phyloP scores from a whole-genome alignment of 2,329 filamentous ascomycete genomes.

The Curvularia eragrostidis region DNA sequence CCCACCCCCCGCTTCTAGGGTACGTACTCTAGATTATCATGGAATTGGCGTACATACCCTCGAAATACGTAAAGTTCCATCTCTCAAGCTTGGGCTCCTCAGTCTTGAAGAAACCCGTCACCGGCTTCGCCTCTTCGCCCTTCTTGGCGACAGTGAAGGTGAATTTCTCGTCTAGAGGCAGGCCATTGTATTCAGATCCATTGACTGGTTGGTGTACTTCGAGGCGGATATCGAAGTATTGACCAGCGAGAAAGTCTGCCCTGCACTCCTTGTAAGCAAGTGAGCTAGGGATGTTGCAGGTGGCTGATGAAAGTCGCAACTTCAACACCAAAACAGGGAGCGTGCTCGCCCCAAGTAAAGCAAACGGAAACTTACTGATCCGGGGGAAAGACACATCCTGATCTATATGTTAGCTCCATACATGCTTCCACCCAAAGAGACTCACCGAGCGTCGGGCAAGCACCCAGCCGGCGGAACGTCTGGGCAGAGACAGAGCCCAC shows the following conservation, averaged over 20 bases:
- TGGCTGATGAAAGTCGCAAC: not conserved
- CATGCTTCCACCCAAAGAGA: not conserved
- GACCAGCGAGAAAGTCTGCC: conserved; percentile 82
- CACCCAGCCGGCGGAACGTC: conserved; percentile 63
- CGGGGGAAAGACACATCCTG: conserved; percentile 62
- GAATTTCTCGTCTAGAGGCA: conserved; percentile 76
- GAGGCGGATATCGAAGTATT: conserved; percentile 83
- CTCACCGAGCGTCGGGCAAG: conserved; percentile 62
- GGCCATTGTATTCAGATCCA: conserved; percentile 76
- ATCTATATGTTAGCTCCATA: conserved; percentile 21
- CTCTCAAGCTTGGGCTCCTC: conserved; percentile 75
- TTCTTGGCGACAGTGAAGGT: conserved; percentile 75
- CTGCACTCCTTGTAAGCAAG: conserved; percentile 40
- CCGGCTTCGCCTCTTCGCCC: conserved; percentile 60
- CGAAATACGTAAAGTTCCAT: conserved; percentile 86
- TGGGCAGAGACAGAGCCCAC: conserved; percentile 51
- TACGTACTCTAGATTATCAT: not conserved
- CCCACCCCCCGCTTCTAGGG: too few species aligned
- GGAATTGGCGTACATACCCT: conserved; percentile 56
- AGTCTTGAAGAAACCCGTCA: conserved; percentile 72
- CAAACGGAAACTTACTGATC: conserved; percentile 56
- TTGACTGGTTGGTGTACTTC: conserved; percentile 84
- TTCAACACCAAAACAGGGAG: not conserved
- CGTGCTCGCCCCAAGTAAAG: not conserved
- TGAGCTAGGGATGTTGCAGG: conserved; percentile 1